A percentile compares a stretch with the other conserved stretches of the same genome.
Evolutionary conservation across 177 flowering plant species (phyloP).

Genomic region (Vitis hybrid): DNA sequence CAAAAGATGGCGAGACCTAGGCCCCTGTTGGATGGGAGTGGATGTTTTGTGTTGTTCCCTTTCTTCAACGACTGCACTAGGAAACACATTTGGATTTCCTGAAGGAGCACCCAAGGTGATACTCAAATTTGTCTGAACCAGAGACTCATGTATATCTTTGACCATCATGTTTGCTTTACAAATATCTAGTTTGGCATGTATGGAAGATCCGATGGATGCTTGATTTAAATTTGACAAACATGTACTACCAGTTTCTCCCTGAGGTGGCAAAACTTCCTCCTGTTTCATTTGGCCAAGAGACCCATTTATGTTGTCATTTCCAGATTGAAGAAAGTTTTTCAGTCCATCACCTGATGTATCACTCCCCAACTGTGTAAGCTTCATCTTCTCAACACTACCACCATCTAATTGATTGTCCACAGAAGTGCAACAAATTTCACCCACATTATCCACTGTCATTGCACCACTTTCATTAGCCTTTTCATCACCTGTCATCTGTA

Average conservation of each 20-base stretch:
- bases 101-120: conserved; percentile 49
- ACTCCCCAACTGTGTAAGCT: conserved; percentile 33
- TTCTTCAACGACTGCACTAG: conserved; percentile 41
- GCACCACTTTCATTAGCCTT: conserved; percentile 34
- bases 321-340: conserved; percentile 30
- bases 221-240: conserved; percentile 32
- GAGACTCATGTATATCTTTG: conserved; percentile 39
- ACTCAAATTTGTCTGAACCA: conserved; percentile 57
- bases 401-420: conserved; percentile 34
- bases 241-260: conserved; percentile 37
- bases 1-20: conserved; percentile 63
- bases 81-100: conserved; percentile 38
- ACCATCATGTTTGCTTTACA: conserved; percentile 21
- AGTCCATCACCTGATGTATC: conserved; percentile 26
- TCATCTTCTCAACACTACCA: conserved; percentile 24
- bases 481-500: conserved; percentile 50
- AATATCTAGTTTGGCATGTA: conserved; percentile 30
- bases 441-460: conserved; percentile 21
- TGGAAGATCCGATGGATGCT: conserved; percentile 35
- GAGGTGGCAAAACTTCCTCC: conserved; percentile 39
- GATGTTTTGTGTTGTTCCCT: conserved; percentile 44
- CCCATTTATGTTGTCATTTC: conserved; percentile 32
- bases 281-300: conserved; percentile 43
- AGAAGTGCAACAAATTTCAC: conserved; percentile 27
- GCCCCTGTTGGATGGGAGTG: conserved; percentile 51